phyloP scores from a whole-genome alignment of 345 rosid species.

The Carallia brachiata region DNA sequence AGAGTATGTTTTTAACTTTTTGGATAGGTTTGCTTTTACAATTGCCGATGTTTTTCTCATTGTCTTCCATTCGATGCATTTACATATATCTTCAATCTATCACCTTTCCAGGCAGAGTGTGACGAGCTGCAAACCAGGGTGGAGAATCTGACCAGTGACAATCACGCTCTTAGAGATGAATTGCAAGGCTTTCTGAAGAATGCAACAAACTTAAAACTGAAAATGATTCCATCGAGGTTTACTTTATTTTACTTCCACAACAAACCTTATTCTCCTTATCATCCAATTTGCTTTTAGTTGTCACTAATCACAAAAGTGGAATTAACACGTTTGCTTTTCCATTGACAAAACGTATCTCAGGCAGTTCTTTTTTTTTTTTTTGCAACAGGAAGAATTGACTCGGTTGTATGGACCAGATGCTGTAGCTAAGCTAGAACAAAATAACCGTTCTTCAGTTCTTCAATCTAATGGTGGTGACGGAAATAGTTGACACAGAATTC shows the following conservation, averaged over 20 bases:
- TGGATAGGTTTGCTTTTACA: no score
- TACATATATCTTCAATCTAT: no score
- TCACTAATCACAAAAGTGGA: neutral
- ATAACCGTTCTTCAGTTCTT: slow-evolving; percentile 28
- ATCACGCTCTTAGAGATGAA: slow-evolving; percentile 68
- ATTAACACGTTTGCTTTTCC: neutral
- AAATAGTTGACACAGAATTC: slow-evolving; percentile 19
- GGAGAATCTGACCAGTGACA: slow-evolving; percentile 61
- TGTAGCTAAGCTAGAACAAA: slow-evolving; percentile 59
- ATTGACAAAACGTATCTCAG: neutral
- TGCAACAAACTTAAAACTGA: slow-evolving; percentile 86
- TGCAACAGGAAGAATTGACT: slow-evolving; percentile 71
- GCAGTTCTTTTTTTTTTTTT: neutral
- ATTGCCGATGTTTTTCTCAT: no score
- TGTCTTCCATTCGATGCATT: no score
- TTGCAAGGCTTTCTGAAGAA: slow-evolving; percentile 72
- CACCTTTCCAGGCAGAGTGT: slow-evolving; percentile 67
- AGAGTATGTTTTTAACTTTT: no score
- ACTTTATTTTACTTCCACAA: neutral
- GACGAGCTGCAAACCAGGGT: slow-evolving; percentile 86
- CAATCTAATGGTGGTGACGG: slow-evolving; percentile 39
- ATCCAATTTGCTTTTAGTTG: neutral
- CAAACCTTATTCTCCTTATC: neutral
- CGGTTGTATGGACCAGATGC: slow-evolving; percentile 72
- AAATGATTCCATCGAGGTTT: slow-evolving; percentile 79